Base-by-base conservation (phyloP, 2,329 filamentous ascomycete genomes). In the Trichoderma sp. region DNA sequence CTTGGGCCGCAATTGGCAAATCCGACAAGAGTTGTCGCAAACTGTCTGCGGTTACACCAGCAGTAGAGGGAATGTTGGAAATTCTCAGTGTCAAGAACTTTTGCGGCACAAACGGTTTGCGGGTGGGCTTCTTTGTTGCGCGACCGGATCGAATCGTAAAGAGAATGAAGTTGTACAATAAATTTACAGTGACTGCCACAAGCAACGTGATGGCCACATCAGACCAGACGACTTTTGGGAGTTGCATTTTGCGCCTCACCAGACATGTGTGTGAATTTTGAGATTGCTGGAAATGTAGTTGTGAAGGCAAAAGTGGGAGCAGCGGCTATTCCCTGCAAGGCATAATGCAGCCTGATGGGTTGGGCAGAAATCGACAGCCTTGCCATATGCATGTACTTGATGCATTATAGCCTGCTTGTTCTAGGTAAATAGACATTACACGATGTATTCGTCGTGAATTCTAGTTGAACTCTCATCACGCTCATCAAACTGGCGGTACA, bases 1-100 rank as follows among this genome's bases (percentile, higher is more conserved):
- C 49, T 66, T 10, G 21, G 11, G 37, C 10, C 27, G 35, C 35
- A 1, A 49, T 49, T 13, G 63, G n/a, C 7, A 67, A n/a, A 29
- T 4, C 19, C 2, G 53, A 24, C 27, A 67, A 67, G 27, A 67
- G 37, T 1, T 37, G 7, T 29, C 13, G n/a, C n/a, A 67, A 27
- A 1, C 14, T 13, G 11, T 31, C 31, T 27, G 16, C 27, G 10
- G 16, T 37, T 14, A 58, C 37, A 11, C 13, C 14, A 35, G 33
- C 11, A 14, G 13, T 35, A 11, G 40, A 24, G 1, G 63, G 63
- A 19, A 67, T 67, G 4, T 52, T 67, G 35, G 63, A 59, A n/a
- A 67, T 67, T 13, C 63, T 67, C n/a, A 66, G 47, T 1, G 62
- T 66, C 27, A 57, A 29, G 19, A 21, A 49, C 6, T 24, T 31